Percentiles rank a stretch among this genome's conserved stretches.
These are phyloP conservation scores for Camellia oleifera DNA, from an alignment of 179 eudicot species.

Conservation along the genomic window DNA sequence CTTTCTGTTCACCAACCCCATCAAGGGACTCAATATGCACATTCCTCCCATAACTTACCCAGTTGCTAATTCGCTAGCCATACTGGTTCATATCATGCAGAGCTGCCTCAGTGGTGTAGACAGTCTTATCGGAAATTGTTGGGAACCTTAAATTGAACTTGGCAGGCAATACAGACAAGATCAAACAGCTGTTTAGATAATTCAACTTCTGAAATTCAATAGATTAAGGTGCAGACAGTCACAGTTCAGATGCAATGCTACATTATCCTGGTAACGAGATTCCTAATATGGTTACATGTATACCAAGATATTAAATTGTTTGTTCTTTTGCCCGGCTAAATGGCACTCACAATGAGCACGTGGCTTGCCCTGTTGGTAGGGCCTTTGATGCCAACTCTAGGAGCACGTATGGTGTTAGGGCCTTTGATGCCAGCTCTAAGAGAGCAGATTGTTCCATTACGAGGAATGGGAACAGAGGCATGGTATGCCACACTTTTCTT, in stretches of 20 bases:
- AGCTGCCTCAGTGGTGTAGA: too few species aligned
- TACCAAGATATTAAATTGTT: slow-evolving; percentile 3
- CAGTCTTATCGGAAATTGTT: too few species aligned
- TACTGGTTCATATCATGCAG: too few species aligned
- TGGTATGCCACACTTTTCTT: too few species aligned
- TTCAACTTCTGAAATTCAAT: neutral
- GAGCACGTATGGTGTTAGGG: too few species aligned
- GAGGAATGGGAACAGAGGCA: too few species aligned
- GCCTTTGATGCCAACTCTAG: neutral
- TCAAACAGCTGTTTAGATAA: neutral
- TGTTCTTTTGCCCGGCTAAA: neutral
- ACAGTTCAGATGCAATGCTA: neutral
- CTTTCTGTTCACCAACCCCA: neutral
- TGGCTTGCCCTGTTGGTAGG: neutral
- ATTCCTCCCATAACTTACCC: too few species aligned
- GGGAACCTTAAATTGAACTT: neutral
- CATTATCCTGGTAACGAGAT: neutral
- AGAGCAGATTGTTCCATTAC: too few species aligned
- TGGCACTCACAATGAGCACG: neutral
- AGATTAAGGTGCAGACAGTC: neutral
- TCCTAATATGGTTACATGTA: neutral
- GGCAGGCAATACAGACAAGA: neutral
- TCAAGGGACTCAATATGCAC: too few species aligned
- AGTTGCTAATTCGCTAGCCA: too few species aligned
- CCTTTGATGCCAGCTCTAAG: too few species aligned